Evolutionary conservation across 441 rosid genomes (phyloP), one percentile per base, ranked within the genome.

Genomic region (Eutrema salsugineum): DNA sequence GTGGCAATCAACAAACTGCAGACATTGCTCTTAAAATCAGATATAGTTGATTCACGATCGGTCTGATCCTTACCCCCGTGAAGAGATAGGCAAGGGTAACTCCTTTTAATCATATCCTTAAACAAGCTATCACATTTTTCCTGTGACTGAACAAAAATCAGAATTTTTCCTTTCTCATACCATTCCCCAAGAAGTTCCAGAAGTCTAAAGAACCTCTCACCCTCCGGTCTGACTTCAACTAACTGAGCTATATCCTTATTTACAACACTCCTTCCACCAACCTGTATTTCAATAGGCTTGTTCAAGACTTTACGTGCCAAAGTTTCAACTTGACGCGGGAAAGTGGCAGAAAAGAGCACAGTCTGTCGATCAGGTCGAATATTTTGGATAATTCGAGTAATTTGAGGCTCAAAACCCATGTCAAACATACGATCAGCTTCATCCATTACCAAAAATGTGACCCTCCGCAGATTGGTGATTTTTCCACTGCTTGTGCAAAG

Each of bases 391-490:
- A 92, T 89, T 68, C 98, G 81, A 63, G 94, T 89, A 50, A 92
- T 94, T 61, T 92, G 99, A 62, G 98, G 97, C 79, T 92, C 98
- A 79, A 92, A 92, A n/a, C 99, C 98, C 98, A 90, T 90, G 87
- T 94, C 99, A 77, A 92, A 92, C 99, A 94, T 94, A 66, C 98
- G 82, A 83, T 92, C 99, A 14, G 98, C 97, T 84, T 94, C 99
- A 78, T 94, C 98, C 97, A 94, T 86, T 48, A 90, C 99, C 70
- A 94, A 81, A 77, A 84, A 90, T 11, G 97, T 92, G 65, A 89
- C 99, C 69, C 98, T 85, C 8, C 91, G 87, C 64, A 94, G 85
- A 78, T 94, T 94, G 2, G 91, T 85, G 72, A 92, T 92, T 84
- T 94, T 92, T 4, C 99, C 98, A 46, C 88, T 86, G 73, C 99